Conservation (phyloP, 345 rosid species). For the Hibiscus mutabilis region DNA sequence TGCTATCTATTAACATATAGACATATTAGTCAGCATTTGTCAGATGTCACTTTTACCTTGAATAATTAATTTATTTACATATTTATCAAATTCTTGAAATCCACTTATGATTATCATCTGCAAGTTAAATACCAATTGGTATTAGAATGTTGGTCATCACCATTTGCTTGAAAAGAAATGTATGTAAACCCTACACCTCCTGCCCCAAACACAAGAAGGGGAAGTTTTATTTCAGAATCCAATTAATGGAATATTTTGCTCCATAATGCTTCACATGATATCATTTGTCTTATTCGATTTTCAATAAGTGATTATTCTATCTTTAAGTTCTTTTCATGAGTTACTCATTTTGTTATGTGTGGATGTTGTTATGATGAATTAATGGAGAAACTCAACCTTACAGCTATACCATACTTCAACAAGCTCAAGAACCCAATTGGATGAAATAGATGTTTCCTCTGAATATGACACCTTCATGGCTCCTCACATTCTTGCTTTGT, state of each 20-base stretch:
- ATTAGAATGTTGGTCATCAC: neutral
- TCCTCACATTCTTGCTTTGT: conserved; percentile 93
- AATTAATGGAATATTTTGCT: neutral
- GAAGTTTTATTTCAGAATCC: neutral
- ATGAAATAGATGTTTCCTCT: conserved; percentile 31
- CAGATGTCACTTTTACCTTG: neutral
- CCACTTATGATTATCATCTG: neutral
- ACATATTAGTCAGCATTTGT: neutral
- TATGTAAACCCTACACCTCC: neutral
- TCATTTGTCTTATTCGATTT: conserved; percentile 1
- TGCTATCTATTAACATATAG: neutral
- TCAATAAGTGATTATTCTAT: neutral
- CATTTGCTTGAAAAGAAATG: neutral
- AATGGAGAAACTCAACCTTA: conserved; percentile 23
- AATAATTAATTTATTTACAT: neutral
- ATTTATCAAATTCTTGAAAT: neutral
- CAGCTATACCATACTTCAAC: conserved; percentile 55
- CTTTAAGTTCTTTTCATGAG: neutral
- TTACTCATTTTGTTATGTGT: conserved; percentile 7
- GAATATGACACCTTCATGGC: conserved; percentile 63
- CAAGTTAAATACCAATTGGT: neutral
- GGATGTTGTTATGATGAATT: conserved; percentile 2
- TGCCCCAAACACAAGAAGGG: neutral
- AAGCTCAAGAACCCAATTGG: conserved; percentile 36
- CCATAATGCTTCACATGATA: neutral